Base-by-base conservation (phyloP, 352 stramenopile genomes). In the Pythium aristosporum region DNA sequence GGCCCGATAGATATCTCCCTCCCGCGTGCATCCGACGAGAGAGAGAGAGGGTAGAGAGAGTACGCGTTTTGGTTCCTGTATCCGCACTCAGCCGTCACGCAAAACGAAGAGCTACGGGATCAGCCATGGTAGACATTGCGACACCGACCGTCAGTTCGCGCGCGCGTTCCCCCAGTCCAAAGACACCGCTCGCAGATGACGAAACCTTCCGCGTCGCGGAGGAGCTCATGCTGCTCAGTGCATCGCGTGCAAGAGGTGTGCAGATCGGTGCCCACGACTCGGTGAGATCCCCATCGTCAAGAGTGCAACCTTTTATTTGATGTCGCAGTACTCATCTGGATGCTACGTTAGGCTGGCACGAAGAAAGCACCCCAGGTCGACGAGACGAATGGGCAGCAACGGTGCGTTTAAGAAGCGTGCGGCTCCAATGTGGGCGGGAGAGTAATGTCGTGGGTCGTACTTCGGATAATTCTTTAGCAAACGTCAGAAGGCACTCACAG, bases 221-320 rank as follows among this genome's bases (percentile, higher is more conserved):
- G 52, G 82, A 92, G 72, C 79, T 92, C 59, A 90, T 92, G 66
- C 73, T 89, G 69, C 72, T 92, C 21, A 92, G 82, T 65, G 74
- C 56, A 46, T 79, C 68, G 1, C 59, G 66, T 6, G 32, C 56
- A 13, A 30, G 54, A 13, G 47, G 55, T 10, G 21, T 58, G n/a
- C 15, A 18, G 36, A 20, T 57, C 32, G 42, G 32, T 11, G 37
- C 18, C 34, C 43, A 53, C 1, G 32, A 50, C 56, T n/a, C 16
- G 61, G 52, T 32, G 15, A 10, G 39, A 39, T 16, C 16, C 15
- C 39, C 13, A 46, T 9, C 39, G 16, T 10, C 39, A 46, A 10
- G 18, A 46, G 16, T 46, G 39, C 39, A 46, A 18, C 13, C 7
- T 30, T 5, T 1, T n/a, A 18, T 15, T 46, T 46, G 13, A n/a